Base-by-base conservation (phyloP, 2,329 filamentous ascomycete genomes). In the Aquanectria penicillioides region DNA sequence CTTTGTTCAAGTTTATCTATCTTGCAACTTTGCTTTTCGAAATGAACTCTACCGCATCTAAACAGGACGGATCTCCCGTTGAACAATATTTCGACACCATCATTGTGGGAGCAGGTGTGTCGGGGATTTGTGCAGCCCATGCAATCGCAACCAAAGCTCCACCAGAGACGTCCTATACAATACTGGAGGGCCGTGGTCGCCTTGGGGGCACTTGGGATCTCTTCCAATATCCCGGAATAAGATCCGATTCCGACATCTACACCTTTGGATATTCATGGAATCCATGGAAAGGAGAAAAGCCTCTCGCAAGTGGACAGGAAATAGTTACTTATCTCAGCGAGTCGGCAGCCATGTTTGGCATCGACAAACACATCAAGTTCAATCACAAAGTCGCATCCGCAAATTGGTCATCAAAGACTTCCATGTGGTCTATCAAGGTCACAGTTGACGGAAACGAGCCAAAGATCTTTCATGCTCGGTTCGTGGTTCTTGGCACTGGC, bases 171-270 rank as follows among this genome's bases (percentile, higher is more conserved):
- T 83, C 74, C 3, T 93, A 89, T 69, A 80, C 83, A 9, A 84
- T 94, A 29, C 80, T 94, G 13, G 91, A 94, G 73, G 82, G 80
- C 3, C 86, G 91, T 28, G 77, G 82, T 44, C 76, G 79, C 26
- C 79, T 93, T 7, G 91, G 91, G 3, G 91, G 91, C 2, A 94
- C 91, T 1, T 94, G 91, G 91, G 87, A 89, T 66, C 77, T 93
- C 2, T 94, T 92, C 77, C 85, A 82, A 31, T 94, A 92, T 66
- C 90, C 89, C 0, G 89, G 91, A 8, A 88, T 91, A 63, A 78
- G 86, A 23, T 86, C 86, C 3, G 84, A 88, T 61, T 86, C 84
- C 0, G 85, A 88, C 67, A 75, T 88, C 13, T 81, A 81, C 66
- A 87, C 84, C 0, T 88, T 87, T 59, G 84, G 84, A 15, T 92